These are phyloP conservation scores for Oehlia diaphana DNA, from an alignment of 192 early-diverging fungal species.

Conservation along the genomic window DNA sequence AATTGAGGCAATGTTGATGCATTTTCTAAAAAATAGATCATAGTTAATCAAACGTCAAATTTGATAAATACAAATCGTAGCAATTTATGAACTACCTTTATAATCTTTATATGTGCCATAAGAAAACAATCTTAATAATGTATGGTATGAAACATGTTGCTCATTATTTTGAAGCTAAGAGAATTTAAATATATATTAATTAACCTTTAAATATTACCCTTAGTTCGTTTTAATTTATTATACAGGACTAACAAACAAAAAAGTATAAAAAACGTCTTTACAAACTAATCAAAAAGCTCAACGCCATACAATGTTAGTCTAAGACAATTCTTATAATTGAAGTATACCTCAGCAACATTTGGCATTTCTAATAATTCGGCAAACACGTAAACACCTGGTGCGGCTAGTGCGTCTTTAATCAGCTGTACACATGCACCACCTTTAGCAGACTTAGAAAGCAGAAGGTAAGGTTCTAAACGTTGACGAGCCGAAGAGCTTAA, in stretches of 20 bases:
- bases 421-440: slow-evolving; percentile 73
- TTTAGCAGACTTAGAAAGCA: slow-evolving; percentile 74
- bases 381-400: slow-evolving; percentile 79
- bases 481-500: slow-evolving; percentile 34
- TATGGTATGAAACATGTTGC: slow-evolving; percentile 50
- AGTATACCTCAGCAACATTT: slow-evolving; percentile 64
- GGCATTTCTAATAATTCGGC: slow-evolving; percentile 71
- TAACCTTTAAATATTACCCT: neutral
- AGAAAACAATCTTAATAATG: slow-evolving; percentile 74
- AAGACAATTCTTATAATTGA: neutral
- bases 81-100: slow-evolving; percentile 48
- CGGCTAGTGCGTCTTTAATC: slow-evolving; percentile 67
- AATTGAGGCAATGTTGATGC: slow-evolving; percentile 47
- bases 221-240: neutral
- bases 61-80: neutral
- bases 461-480: slow-evolving; percentile 67
- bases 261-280: neutral
- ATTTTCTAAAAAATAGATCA: slow-evolving; percentile 43
- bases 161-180: slow-evolving; percentile 46
- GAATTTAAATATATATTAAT: slow-evolving; percentile 9
- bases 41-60: neutral
- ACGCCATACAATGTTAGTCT: too few species aligned
- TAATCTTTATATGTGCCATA: slow-evolving; percentile 82
- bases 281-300: neutral
- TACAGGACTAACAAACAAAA: neutral